A percentile compares a stretch with the other conserved stretches of the same genome.
These are phyloP conservation scores for Cladobotryum protrusum DNA, from an alignment of 2,329 filamentous ascomycete species.

Conservation along the genomic window DNA sequence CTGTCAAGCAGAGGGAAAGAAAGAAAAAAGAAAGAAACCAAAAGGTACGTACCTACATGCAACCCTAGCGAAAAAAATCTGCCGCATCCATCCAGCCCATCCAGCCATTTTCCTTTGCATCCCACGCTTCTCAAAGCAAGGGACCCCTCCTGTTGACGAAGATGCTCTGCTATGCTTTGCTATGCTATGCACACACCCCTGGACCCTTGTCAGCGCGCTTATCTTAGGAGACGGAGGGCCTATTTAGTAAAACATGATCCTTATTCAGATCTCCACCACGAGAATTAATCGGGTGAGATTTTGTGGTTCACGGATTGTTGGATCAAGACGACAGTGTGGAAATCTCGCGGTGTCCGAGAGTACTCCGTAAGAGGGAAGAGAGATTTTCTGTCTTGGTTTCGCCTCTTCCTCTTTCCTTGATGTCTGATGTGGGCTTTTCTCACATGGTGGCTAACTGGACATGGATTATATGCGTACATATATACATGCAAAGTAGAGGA, in stretches of 20 bases:
- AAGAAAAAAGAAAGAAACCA: no score
- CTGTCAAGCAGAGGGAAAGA: slow-evolving; percentile 11
- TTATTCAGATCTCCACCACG: background rate
- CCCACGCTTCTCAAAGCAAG: background rate
- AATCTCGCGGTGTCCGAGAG: background rate
- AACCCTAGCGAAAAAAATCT: no score
- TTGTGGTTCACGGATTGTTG: background rate
- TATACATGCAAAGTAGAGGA: background rate
- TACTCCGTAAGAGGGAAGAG: no score
- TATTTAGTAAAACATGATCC: background rate
- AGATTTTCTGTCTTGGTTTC: background rate
- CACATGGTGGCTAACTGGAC: slow-evolving; percentile 10
- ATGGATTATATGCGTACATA: background rate
- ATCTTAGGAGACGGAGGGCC: no score
- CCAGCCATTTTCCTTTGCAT: slow-evolving; percentile 3
- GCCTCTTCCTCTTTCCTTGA: background rate
- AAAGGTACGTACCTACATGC: no score
- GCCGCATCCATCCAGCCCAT: background rate
- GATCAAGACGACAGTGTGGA: background rate
- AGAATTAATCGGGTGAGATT: slow-evolving; percentile 9
- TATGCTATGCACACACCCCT: background rate
- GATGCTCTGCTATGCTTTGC: no score
- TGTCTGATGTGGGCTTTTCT: no score
- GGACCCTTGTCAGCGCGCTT: no score
- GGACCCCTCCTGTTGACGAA: background rate